These are phyloP conservation scores for Cichorium intybus DNA, from an alignment of 140 eudicot genomes.

Conservation along the genomic window DNA sequence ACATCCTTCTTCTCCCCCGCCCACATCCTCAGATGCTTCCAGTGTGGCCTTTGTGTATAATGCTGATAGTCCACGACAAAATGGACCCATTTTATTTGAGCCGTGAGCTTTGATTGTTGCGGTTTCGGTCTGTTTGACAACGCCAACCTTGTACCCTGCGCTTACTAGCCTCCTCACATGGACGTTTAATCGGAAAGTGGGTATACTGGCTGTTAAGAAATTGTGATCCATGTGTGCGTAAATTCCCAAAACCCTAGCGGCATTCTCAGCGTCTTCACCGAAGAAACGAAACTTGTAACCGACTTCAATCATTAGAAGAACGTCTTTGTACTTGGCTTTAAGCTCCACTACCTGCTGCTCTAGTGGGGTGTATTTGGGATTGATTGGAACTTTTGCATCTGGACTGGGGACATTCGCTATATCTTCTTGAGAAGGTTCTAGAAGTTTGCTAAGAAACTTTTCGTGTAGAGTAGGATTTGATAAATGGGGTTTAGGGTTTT, in stretches of 20 bases:
- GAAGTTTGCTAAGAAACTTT: slow-evolving; percentile 65
- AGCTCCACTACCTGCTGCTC: slow-evolving; percentile 89
- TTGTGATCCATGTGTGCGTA: slow-evolving; percentile 91
- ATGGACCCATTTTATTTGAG: slow-evolving; percentile 62
- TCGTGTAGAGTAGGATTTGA: slow-evolving; percentile 69
- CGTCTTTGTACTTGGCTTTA: slow-evolving; percentile 66
- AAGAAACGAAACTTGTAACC: slow-evolving; percentile 85
- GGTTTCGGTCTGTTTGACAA: slow-evolving; percentile 92
- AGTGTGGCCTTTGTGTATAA: slow-evolving; percentile 90
- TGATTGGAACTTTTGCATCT: background rate
- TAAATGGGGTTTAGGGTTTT: slow-evolving; percentile 35
- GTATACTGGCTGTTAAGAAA: slow-evolving; percentile 86
- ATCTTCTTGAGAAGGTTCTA: slow-evolving; percentile 53
- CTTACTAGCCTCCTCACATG: slow-evolving; percentile 92
- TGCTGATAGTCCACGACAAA: slow-evolving; percentile 83
- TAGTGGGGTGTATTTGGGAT: slow-evolving; percentile 75
- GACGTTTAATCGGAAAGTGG: slow-evolving; percentile 74
- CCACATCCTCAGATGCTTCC: slow-evolving; percentile 90
- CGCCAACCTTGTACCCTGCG: slow-evolving; percentile 94
- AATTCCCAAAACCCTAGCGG: slow-evolving; percentile 90
- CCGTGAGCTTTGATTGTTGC: slow-evolving; percentile 92
- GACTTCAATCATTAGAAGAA: slow-evolving; percentile 87
- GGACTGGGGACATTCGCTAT: slow-evolving; percentile 28
- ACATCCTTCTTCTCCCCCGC: slow-evolving; percentile 88
- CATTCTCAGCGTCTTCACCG: slow-evolving; percentile 83